These are phyloP conservation scores for Pascua guehoae DNA, from an alignment of 1,284 basidiomycete genomes.

Conservation along the genomic window DNA sequence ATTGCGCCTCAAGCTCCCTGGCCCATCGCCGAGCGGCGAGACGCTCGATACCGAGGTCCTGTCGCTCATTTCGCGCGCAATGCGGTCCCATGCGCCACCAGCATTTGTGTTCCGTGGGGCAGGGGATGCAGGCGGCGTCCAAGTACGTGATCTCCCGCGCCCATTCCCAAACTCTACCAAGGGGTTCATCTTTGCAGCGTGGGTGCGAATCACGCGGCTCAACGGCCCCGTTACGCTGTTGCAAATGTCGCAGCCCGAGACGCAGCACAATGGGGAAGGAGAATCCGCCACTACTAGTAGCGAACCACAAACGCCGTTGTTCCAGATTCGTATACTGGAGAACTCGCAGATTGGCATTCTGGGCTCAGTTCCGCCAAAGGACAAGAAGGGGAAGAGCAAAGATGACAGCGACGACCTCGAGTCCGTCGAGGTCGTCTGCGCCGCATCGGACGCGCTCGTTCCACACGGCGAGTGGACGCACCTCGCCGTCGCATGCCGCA, in stretches of 20 bases:
- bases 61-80: slow-evolving; percentile 37
- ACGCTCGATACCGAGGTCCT: slow-evolving; percentile 40
- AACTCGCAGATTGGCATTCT: slow-evolving; percentile 46
- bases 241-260: slow-evolving; percentile 31
- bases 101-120: slow-evolving; percentile 38
- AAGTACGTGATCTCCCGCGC: slow-evolving; percentile 33
- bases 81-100: slow-evolving; percentile 39
- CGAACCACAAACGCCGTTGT: slow-evolving; percentile 15
- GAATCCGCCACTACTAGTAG: background rate
- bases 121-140: slow-evolving; percentile 31
- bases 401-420: background rate
- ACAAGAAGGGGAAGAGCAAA: slow-evolving; percentile 7
- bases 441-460: slow-evolving; percentile 41
- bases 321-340: slow-evolving; percentile 44
- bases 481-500: slow-evolving; percentile 39
- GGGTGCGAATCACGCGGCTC: slow-evolving; percentile 44
- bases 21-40: slow-evolving; percentile 4
- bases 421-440: slow-evolving; percentile 39
- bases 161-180: slow-evolving; percentile 37
- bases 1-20: background rate
- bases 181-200: slow-evolving; percentile 43
- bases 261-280: slow-evolving; percentile 15
- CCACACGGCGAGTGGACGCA: slow-evolving; percentile 48
- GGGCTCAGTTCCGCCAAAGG: slow-evolving; percentile 17
- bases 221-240: slow-evolving; percentile 42